Evolutionary conservation across 805 yeast genomes (phyloP).

Genomic region (Groenewaldozyma salmanticensis): DNA sequence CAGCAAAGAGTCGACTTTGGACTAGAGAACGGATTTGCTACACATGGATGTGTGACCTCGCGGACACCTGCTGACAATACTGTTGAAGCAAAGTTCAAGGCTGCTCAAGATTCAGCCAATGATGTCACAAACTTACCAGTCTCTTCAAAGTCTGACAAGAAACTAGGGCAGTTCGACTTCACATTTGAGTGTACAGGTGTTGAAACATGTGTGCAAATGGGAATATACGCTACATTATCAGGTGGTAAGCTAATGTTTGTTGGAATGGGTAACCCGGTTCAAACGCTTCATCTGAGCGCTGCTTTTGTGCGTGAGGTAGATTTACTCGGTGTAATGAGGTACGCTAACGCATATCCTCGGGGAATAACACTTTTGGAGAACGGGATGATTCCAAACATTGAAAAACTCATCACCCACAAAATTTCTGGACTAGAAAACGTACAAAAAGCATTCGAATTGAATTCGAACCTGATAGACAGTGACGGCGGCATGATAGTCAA

Average conservation of each 20-base stretch:
- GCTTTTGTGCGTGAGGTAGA: conserved; percentile 26
- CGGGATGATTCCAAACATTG: conserved; percentile 18
- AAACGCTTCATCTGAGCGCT: conserved; percentile 25
- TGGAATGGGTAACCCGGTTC: conserved; percentile 61
- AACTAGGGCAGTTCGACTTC: conserved; percentile 23
- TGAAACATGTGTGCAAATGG: conserved; percentile 61
- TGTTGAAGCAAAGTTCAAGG: conserved; percentile 49
- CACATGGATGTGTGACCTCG: conserved; percentile 20
- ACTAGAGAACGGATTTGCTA: conserved; percentile 23
- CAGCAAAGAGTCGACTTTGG: conserved; percentile 26
- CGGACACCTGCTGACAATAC: conserved; percentile 12
- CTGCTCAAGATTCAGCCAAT: conserved; percentile 37
- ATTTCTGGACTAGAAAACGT: conserved; percentile 23
- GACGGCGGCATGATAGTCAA: conserved; percentile 26
- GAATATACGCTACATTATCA: conserved; percentile 48
- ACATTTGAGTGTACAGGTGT: conserved; percentile 83
- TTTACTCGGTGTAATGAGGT: conserved; percentile 25
- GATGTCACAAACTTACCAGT: conserved; percentile 17
- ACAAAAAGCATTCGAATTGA: conserved; percentile 23
- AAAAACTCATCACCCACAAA: conserved; percentile 23
- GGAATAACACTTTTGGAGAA: conserved; percentile 20
- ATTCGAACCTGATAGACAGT: conserved; percentile 21
- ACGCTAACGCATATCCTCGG: conserved; percentile 23
- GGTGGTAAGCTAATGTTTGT: conserved; percentile 77
- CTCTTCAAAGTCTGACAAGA: conserved; percentile 17